Evolutionary conservation across 2,329 filamentous ascomycete genomes (phyloP).

Genomic region (Magnaporthales sp.): DNA sequence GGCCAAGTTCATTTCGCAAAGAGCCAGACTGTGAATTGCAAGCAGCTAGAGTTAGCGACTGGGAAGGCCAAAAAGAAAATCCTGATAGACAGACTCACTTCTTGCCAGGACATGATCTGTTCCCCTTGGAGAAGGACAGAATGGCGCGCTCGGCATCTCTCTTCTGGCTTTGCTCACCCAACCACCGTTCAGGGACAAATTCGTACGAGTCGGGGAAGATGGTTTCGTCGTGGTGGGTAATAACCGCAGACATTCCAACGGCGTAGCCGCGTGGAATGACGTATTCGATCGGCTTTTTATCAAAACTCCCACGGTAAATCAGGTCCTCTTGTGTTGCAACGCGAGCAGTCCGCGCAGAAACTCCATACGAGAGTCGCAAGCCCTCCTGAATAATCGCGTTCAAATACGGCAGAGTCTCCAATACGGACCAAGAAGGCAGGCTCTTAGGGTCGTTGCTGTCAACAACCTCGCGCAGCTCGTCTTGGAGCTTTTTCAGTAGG

Average conservation of each 20-base stretch:
- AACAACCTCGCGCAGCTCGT: conserved; percentile 18
- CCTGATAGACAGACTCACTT: conserved; percentile 17
- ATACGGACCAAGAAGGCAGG: conserved; percentile 14
- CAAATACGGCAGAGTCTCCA: conserved; percentile 31
- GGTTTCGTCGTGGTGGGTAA: conserved; percentile 28
- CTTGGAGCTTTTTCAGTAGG: conserved; percentile 11
- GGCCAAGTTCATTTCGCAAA: conserved; percentile 20
- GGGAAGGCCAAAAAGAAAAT: neutral
- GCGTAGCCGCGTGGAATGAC: conserved; percentile 26
- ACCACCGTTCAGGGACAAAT: conserved; percentile 31
- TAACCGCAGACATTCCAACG: conserved; percentile 27
- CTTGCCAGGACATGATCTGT: conserved; percentile 30
- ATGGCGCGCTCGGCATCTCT: conserved; percentile 25
- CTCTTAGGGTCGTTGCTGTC: conserved; percentile 12
- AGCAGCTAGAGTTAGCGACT: neutral
- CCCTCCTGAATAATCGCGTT: conserved; percentile 15
- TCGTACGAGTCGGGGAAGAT: conserved; percentile 27
- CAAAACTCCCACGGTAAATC: conserved; percentile 9
- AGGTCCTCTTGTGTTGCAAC: conserved; percentile 14
- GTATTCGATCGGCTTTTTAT: conserved; percentile 13
- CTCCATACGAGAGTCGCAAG: conserved; percentile 14
- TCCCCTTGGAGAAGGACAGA: conserved; percentile 31
- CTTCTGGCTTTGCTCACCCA: conserved; percentile 20
- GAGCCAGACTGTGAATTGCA: conserved; percentile 14
- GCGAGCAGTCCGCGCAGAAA: conserved; percentile 12